These are phyloP conservation scores for Nitzschia putrida DNA, from an alignment of 108 stramenopile genomes.

Conservation along the genomic window DNA sequence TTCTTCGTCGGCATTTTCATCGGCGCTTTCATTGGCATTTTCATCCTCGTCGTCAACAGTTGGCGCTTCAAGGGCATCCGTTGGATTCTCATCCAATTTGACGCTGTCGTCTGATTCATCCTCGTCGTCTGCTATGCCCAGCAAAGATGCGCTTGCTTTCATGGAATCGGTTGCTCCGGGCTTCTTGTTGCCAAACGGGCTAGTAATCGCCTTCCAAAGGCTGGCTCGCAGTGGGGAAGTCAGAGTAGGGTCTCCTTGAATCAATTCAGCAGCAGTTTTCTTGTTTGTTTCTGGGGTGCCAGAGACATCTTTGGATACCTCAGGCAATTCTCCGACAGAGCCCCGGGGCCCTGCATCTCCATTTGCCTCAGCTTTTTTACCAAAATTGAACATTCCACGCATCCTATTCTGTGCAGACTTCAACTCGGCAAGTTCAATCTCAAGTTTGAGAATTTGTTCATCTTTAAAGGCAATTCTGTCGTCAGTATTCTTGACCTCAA, in stretches of 20 bases:
- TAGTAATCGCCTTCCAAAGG: constrained; percentile 8
- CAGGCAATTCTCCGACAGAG: no score
- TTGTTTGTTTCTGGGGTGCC: no score
- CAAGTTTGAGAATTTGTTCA: constrained; percentile 5
- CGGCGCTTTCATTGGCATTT: not conserved
- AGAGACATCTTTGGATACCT: no score
- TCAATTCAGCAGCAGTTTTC: no score
- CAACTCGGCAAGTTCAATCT: constrained; percentile 6
- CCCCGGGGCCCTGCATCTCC: no score
- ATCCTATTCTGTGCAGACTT: constrained; percentile 5
- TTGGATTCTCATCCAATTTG: no score
- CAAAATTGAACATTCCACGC: constrained; percentile 9
- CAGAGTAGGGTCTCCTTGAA: no score
- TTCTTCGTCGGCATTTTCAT: not conserved
- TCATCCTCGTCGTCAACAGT: not conserved
- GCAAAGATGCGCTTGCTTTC: no score
- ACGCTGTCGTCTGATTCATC: no score
- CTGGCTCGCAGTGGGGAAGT: no score
- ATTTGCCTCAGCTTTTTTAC: not conserved
- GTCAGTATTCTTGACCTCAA: constrained; percentile 11
- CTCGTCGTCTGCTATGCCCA: no score
- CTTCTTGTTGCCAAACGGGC: constrained; percentile 11
- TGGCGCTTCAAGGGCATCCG: not conserved
- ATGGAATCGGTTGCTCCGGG: not conserved
- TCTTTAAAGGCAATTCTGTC: constrained; percentile 7